Percentiles rank a stretch among this genome's conserved stretches.
These are phyloP conservation scores for Torulaspora indica DNA, from an alignment of 805 yeast genomes.

Conservation along the genomic window DNA sequence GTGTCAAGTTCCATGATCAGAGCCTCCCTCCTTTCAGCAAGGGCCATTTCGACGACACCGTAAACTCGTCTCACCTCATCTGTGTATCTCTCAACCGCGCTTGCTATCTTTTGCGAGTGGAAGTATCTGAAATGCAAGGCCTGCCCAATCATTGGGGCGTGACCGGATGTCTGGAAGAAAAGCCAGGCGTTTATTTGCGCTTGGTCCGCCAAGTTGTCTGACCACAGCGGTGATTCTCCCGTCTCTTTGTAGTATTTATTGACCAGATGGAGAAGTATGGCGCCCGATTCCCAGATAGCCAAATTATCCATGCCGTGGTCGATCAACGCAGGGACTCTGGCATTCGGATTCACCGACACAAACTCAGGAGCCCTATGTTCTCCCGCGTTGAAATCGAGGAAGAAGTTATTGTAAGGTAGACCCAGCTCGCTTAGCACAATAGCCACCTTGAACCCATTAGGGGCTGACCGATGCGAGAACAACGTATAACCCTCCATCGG, in stretches of 20 bases:
- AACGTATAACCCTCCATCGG: constrained; percentile 81
- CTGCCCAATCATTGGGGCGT: constrained; percentile 98
- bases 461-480: constrained; percentile 82
- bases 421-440: constrained; percentile 81
- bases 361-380: constrained; percentile 94
- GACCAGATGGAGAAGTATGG: constrained; percentile 78
- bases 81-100: constrained; percentile 85
- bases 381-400: constrained; percentile 79
- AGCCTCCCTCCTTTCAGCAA: constrained; percentile 89
- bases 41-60: constrained; percentile 90
- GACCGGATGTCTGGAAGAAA: constrained; percentile 93
- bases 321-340: constrained; percentile 89
- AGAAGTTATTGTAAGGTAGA: constrained; percentile 71
- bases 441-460: constrained; percentile 94
- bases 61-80: constrained; percentile 91
- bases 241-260: constrained; percentile 58
- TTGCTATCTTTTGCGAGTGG: constrained; percentile 78
- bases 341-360: constrained; percentile 91
- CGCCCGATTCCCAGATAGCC: constrained; percentile 92
- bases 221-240: constrained; percentile 68
- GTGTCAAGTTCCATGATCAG: constrained; percentile 82
- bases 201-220: constrained; percentile 72
- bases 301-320: constrained; percentile 80
- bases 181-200: constrained; percentile 84
- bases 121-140: constrained; percentile 91